Evolutionary conservation across 139 green algal genomes (phyloP).

Genomic region (Eudorina sp.): DNA sequence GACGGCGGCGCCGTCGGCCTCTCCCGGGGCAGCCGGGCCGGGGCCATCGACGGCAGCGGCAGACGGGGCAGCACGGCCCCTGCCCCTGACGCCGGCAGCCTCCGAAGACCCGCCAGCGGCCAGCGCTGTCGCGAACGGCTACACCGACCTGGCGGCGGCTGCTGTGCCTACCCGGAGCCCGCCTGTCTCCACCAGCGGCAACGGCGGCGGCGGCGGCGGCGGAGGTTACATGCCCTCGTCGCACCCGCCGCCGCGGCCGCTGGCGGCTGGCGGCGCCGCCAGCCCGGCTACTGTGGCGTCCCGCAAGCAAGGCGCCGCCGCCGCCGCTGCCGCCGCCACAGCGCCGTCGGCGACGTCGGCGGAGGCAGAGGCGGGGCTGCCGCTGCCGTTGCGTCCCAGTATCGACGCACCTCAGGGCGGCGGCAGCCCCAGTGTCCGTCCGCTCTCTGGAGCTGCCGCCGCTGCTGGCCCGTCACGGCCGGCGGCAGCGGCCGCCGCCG

Average conservation of each 20-base stretch:
- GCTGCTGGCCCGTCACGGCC: not conserved
- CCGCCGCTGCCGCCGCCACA: not conserved
- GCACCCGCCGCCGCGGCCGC: not conserved
- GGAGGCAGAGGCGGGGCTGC: not conserved
- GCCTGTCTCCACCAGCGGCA: too few species aligned
- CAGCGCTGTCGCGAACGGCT: not conserved
- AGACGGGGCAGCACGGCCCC: not conserved
- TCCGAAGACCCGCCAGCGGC: not conserved
- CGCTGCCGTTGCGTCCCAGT: not conserved
- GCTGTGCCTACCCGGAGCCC: not conserved
- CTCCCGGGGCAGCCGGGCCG: too few species aligned
- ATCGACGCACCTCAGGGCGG: not conserved
- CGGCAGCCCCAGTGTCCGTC: not conserved
- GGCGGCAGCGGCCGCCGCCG: too few species aligned
- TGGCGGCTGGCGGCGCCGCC: not conserved
- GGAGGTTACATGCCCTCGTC: not conserved
- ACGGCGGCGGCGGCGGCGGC: too few species aligned
- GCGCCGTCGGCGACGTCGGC: not conserved
- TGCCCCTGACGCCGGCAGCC: not conserved
- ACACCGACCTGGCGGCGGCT: not conserved
- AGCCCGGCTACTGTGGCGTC: not conserved
- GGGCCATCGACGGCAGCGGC: not conserved
- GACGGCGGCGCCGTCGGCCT: not conserved
- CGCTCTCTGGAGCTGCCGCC: not conserved
- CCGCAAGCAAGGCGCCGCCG: not conserved